A percentile compares a stretch with the other conserved stretches of the same genome.
Conservation (phyloP, 257 asterid species). For the Catharanthus roseus region DNA sequence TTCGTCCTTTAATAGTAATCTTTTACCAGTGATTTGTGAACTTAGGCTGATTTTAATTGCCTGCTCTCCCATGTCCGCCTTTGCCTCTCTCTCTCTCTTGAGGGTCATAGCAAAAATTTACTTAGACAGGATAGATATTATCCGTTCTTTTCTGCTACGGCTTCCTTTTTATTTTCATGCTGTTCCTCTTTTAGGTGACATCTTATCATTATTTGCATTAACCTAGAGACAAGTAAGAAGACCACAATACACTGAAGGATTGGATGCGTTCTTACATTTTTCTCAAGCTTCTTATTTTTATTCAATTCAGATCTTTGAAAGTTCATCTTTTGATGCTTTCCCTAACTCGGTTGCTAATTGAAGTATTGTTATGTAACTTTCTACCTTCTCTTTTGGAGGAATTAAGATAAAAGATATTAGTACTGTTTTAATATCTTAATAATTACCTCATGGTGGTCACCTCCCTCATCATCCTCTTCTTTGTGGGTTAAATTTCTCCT, state of each 20-base stretch:
- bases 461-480: background rate
- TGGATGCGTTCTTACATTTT: background rate
- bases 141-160: background rate
- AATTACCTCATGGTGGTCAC: background rate
- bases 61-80: background rate
- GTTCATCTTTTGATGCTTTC: background rate
- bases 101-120: too few relatives aligned
- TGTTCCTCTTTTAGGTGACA: background rate
- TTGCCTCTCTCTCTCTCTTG: too few relatives aligned
- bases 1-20: background rate
- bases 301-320: background rate
- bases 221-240: background rate
- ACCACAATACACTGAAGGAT: background rate
- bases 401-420: background rate
- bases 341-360: background rate
- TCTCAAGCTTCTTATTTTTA: too few relatives aligned
- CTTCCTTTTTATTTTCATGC: background rate
- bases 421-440: background rate
- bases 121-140: background rate
- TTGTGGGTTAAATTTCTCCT: background rate
- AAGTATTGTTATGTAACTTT: background rate
- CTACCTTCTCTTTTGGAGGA: background rate
- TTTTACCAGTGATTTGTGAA: background rate
- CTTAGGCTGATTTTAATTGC: background rate
- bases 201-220: background rate